Percentiles rank a stretch among this genome's conserved stretches.
These are phyloP conservation scores for Coemansia sp. DNA, from an alignment of 192 early-diverging fungal genomes.

Conservation along the genomic window DNA sequence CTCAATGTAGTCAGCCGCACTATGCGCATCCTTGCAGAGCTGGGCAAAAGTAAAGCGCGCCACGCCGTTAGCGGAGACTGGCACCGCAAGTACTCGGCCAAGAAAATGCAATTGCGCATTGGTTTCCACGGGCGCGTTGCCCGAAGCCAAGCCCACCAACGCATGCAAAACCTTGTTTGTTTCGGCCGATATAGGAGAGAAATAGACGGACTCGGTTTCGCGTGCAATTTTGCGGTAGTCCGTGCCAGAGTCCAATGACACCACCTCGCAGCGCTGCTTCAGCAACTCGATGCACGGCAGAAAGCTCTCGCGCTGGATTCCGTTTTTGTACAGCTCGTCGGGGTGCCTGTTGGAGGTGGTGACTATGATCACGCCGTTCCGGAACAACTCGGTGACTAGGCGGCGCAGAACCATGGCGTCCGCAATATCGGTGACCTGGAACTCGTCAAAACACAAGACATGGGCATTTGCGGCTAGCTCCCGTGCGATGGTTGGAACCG, in stretches of 20 bases:
- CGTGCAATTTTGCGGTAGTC: slow-evolving; percentile 78
- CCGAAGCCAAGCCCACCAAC: slow-evolving; percentile 33
- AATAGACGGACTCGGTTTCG: slow-evolving; percentile 63
- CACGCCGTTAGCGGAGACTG: slow-evolving; percentile 59
- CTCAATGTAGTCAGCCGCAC: slow-evolving; percentile 88
- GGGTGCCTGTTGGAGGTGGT: slow-evolving; percentile 94
- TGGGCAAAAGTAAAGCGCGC: slow-evolving; percentile 74
- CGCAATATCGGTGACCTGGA: slow-evolving; percentile 92
- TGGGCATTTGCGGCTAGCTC: slow-evolving; percentile 76
- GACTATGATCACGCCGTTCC: slow-evolving; percentile 80
- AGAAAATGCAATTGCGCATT: slow-evolving; percentile 59
- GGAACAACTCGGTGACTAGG: slow-evolving; percentile 77
- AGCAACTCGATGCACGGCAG: slow-evolving; percentile 86
- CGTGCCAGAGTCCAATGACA: slow-evolving; percentile 81
- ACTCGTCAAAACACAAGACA: slow-evolving; percentile 94
- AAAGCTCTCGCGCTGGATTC: slow-evolving; percentile 90
- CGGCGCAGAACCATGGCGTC: slow-evolving; percentile 92
- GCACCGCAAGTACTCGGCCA: slow-evolving; percentile 68
- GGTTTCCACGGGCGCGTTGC: slow-evolving; percentile 6
- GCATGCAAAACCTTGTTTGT: slow-evolving; percentile 34
- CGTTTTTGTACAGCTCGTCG: slow-evolving; percentile 90
- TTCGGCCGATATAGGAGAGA: slow-evolving; percentile 56
- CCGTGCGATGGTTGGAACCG: slow-evolving; percentile 66
- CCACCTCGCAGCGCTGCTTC: slow-evolving; percentile 73
- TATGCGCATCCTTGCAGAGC: slow-evolving; percentile 69